A percentile compares a stretch with the other conserved stretches of the same genome.
These are phyloP conservation scores for Periconia digitata DNA, from an alignment of 2,329 filamentous ascomycete species.

Conservation along the genomic window DNA sequence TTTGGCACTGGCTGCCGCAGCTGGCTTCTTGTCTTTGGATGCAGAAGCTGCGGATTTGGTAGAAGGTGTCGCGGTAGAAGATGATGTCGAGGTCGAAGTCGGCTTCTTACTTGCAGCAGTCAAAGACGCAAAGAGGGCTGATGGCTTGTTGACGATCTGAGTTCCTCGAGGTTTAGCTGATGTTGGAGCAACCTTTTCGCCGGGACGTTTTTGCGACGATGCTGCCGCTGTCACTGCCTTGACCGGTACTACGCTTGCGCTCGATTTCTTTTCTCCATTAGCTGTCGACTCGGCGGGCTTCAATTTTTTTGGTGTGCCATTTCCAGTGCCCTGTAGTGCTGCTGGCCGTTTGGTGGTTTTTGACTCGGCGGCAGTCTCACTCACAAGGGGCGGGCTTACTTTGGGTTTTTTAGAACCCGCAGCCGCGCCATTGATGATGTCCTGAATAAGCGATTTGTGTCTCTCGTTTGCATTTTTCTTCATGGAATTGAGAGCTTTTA, in stretches of 20 bases:
- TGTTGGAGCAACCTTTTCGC: constrained; percentile 29
- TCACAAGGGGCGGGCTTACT: constrained; percentile 27
- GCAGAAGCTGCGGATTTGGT: constrained; percentile 26
- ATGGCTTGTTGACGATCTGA: constrained; percentile 47
- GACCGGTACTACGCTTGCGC: constrained; percentile 10
- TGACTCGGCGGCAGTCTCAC: constrained; percentile 22
- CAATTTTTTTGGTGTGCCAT: constrained; percentile 23
- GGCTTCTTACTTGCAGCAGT: constrained; percentile 51
- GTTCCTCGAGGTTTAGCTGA: constrained; percentile 36
- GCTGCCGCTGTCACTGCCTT: constrained; percentile 11
- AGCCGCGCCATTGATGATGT: constrained; percentile 53
- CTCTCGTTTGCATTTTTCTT: constrained; percentile 66
- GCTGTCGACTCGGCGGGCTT: constrained; percentile 26
- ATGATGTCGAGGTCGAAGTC: constrained; percentile 19
- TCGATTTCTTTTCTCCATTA: constrained; percentile 20
- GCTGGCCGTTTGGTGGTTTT: constrained; percentile 36
- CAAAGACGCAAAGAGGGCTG: constrained; percentile 49
- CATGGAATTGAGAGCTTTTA: constrained; percentile 64
- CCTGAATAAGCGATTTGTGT: constrained; percentile 62
- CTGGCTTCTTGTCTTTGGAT: constrained; percentile 34
- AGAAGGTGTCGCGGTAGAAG: constrained; percentile 23
- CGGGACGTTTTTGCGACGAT: constrained; percentile 27
- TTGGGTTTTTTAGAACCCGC: constrained; percentile 45
- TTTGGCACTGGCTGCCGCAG: constrained; percentile 23
- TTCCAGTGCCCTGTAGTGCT: constrained; percentile 8